Conservation (phyloP, 805 yeast species). For the Wickerhamiella spandovensis region DNA sequence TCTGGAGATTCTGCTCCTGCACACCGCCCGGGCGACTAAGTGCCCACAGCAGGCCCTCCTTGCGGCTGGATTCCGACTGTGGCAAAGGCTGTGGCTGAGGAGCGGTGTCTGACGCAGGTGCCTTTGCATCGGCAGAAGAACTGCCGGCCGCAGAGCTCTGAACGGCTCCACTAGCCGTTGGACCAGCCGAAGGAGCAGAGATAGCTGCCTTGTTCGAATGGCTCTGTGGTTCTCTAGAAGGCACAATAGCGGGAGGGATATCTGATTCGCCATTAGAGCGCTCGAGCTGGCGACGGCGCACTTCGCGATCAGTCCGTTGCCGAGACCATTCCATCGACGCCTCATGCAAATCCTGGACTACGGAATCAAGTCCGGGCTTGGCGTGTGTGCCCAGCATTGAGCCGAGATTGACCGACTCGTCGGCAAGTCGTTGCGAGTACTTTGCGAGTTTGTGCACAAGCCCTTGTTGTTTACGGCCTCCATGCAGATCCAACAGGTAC, state of each 20-base stretch:
- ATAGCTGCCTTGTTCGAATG: not conserved
- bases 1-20: slow-evolving; percentile 23
- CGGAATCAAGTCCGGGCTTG: slow-evolving; percentile 22
- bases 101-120: not conserved
- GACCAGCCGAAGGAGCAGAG: not conserved
- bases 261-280: slow-evolving; percentile 15
- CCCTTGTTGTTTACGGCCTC: slow-evolving; percentile 31
- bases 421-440: slow-evolving; percentile 25
- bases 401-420: slow-evolving; percentile 19
- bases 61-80: slow-evolving; percentile 12
- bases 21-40: slow-evolving; percentile 28
- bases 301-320: slow-evolving; percentile 28
- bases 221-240: not conserved
- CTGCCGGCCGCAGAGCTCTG: not conserved
- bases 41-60: slow-evolving; percentile 34
- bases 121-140: not conserved
- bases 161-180: not conserved
- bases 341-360: slow-evolving; percentile 23
- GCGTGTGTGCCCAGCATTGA: slow-evolving; percentile 17
- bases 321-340: slow-evolving; percentile 26
- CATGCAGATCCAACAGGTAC: slow-evolving; percentile 29
- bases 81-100: not conserved
- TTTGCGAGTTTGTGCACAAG: slow-evolving; percentile 26
- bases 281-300: slow-evolving; percentile 26
- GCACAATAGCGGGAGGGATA: not conserved